These are phyloP conservation scores for Malbranchea cinnamomea DNA, from an alignment of 2,329 filamentous ascomycete species.

Conservation along the genomic window DNA sequence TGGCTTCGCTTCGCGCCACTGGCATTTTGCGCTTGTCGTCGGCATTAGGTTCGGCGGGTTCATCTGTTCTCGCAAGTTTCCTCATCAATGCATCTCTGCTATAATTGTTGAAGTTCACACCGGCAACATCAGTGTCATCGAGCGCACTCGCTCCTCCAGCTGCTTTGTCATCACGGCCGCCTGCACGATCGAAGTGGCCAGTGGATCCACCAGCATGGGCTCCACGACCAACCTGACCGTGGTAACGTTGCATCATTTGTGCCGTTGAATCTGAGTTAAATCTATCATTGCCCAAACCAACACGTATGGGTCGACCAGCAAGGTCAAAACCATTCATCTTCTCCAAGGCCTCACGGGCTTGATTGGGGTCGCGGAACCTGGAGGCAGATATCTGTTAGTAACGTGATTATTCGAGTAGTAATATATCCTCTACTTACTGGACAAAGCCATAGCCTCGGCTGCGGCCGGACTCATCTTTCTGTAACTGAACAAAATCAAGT, in stretches of 20 bases:
- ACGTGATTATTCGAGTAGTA: conserved; percentile 12
- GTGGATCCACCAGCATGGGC: conserved; percentile 55
- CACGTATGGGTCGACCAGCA: conserved; percentile 89
- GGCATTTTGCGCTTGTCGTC: conserved; percentile 56
- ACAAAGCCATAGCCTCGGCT: conserved; percentile 97
- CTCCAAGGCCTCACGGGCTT: conserved; percentile 87
- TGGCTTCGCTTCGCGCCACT: conserved; percentile 65
- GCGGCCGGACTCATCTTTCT: conserved; percentile 83
- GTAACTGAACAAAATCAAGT: conserved; percentile 91
- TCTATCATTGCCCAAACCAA: conserved; percentile 99
- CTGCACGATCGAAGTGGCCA: conserved; percentile 78
- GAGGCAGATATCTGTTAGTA: conserved; percentile 22
- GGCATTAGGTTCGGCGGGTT: conserved; percentile 44
- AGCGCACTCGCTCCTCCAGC: conserved; percentile 82
- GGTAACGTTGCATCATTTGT: conserved; percentile 71
- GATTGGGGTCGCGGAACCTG: conserved; percentile 76
- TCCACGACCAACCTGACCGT: conserved; percentile 75
- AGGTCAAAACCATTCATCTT: conserved; percentile 99
- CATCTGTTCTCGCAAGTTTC: conserved; percentile 92
- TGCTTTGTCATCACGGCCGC: conserved; percentile 76
- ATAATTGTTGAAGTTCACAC: conserved; percentile 99
- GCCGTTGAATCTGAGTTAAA: conserved; percentile 95
- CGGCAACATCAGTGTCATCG: conserved; percentile 92
- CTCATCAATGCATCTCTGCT: conserved; percentile 97
- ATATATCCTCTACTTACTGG: conserved; percentile 51